A percentile compares a stretch with the other conserved stretches of the same genome.
Evolutionary conservation across 1,284 basidiomycete genomes (phyloP).

Genomic region (Crepidotus sp.): DNA sequence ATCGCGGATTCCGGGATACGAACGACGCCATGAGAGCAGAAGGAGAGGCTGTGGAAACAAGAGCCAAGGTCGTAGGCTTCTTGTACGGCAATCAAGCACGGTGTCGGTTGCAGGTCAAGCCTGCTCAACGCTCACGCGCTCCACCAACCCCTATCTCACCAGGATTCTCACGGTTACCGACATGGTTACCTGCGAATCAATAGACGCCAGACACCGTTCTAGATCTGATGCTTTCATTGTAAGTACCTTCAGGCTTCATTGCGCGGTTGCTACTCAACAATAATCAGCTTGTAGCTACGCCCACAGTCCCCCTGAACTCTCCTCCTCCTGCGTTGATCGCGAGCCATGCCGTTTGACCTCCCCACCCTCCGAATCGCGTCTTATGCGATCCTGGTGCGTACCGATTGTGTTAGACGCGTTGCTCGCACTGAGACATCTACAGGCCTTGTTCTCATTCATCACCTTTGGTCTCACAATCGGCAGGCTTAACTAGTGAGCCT

Average conservation of each 20-base stretch:
- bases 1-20: conserved; percentile 32
- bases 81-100: too few species aligned
- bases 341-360: conserved; percentile 18
- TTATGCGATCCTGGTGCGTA: conserved; percentile 12
- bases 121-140: too few species aligned
- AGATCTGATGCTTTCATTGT: too few species aligned
- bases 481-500: conserved; percentile 16
- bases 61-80: too few species aligned
- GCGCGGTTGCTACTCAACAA: too few species aligned
- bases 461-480: conserved; percentile 15
- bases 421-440: background rate
- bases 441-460: conserved; percentile 18
- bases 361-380: conserved; percentile 14
- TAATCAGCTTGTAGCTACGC: too few species aligned
- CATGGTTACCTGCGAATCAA: too few species aligned
- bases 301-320: conserved; percentile 12
- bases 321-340: conserved; percentile 17
- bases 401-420: background rate
- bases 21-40: background rate
- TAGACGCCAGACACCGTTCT: too few species aligned
- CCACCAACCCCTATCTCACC: too few species aligned
- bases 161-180: too few species aligned
- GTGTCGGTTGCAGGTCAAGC: too few species aligned
- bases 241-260: too few species aligned
- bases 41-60: background rate